These are phyloP conservation scores for Nemania diffusa DNA, from an alignment of 2,329 filamentous ascomycete species.

Conservation along the genomic window DNA sequence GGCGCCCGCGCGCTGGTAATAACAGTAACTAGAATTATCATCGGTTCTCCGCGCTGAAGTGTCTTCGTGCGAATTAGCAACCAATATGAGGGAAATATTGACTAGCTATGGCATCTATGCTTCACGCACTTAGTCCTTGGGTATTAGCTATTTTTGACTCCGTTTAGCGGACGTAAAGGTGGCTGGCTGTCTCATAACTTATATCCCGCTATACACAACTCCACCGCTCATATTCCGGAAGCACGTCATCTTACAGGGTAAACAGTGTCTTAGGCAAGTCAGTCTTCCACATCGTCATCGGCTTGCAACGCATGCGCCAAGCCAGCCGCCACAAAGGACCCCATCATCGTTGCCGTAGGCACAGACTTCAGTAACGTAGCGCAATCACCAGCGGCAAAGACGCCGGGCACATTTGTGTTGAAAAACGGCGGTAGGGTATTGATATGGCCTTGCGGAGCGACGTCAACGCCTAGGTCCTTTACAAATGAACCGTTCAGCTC, in stretches of 20 bases:
- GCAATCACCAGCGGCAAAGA: slow-evolving; percentile 65
- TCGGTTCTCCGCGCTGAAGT: neutral
- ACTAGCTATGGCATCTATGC: neutral
- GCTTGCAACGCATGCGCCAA: slow-evolving; percentile 41
- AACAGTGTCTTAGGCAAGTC: neutral
- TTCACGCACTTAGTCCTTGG: neutral
- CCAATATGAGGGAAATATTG: neutral
- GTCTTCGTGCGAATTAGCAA: no score
- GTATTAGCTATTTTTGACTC: neutral
- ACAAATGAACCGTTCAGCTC: slow-evolving; percentile 55
- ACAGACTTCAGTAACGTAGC: slow-evolving; percentile 44
- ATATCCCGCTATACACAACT: neutral
- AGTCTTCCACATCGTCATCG: slow-evolving; percentile 41
- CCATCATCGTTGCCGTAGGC: slow-evolving; percentile 45
- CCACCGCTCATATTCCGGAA: neutral
- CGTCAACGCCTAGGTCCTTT: slow-evolving; percentile 57
- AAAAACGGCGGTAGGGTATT: slow-evolving; percentile 57
- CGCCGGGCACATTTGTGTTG: slow-evolving; percentile 60
- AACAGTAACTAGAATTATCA: neutral
- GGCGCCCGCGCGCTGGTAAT: neutral
- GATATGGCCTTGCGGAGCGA: slow-evolving; percentile 56
- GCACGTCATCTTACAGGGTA: neutral
- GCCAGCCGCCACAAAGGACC: slow-evolving; percentile 38
- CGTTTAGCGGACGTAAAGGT: neutral
- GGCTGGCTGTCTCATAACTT: neutral